phyloP scores from a whole-genome alignment of 305 asterid genomes.

The Fraxinus sp. region DNA sequence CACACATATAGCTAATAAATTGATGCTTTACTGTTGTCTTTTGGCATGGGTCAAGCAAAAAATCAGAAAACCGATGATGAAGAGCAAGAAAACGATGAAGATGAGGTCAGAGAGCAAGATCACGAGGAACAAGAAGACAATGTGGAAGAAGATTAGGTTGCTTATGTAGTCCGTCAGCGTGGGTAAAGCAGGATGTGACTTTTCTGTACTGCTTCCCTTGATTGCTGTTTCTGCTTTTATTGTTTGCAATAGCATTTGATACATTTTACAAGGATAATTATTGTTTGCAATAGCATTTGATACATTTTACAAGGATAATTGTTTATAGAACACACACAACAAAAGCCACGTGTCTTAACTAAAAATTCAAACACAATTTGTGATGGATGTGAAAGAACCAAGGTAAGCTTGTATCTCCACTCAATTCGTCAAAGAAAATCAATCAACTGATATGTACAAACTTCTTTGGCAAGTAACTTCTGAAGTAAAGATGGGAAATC shows the following conservation, averaged over 20 bases:
- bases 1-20: background rate
- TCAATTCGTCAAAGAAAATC: background rate
- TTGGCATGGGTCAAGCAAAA: conserved; percentile 23
- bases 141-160: background rate
- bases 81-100: conserved; percentile 26
- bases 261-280: background rate
- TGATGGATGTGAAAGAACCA: background rate
- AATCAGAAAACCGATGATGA: conserved; percentile 27
- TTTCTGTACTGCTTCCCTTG: background rate
- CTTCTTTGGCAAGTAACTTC: background rate
- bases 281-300: background rate
- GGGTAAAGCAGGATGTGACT: background rate
- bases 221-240: background rate
- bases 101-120: conserved; percentile 17
- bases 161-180: background rate
- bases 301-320: background rate
- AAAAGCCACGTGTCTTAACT: background rate
- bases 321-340: background rate
- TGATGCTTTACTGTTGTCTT: background rate
- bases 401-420: background rate
- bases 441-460: background rate
- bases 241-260: background rate
- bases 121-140: conserved; percentile 6
- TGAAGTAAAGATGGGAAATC: background rate
- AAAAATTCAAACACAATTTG: background rate